Evolutionary conservation across 352 stramenopile species (phyloP), one percentile per base, ranked within the genome.

Genomic region (Phytophthora pseudosyringae): DNA sequence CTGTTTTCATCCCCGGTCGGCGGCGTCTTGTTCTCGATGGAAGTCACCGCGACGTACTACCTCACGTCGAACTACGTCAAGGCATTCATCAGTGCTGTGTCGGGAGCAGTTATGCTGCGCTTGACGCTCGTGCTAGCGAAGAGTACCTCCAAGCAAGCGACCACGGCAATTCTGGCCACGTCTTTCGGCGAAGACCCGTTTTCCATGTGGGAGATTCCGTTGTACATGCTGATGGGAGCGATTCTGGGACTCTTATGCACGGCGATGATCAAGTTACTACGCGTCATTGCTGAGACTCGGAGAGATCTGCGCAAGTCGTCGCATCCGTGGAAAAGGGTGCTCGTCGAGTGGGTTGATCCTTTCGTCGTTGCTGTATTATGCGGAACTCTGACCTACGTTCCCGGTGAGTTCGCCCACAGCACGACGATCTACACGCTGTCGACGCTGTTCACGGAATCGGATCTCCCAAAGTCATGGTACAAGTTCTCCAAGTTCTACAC

Each of bases 11-110:
- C 95, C 0, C 91, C 95, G 7, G 97, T 98, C 25, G 95, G 95
- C 15, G 95, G 94, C 10, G 96, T 98, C 12, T 74, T 98, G 18
- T 98, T 98, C 73, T 97, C 85, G 0, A 97, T 98, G 67, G 95
- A 98, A 54, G 93, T 98, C 26, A 95, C 88, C 0, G 78, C 86
- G 15, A 95, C 89, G 8, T 97, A 94, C 70, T 95, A 94, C 53
- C 72, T 95, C 59, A 92, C 93, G 60, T 93, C 83, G 51, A 96
- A 96, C 74, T 97, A 96, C 75, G 92, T 92, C 64, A 94, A 94
- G 69, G 85, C 83, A 3, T 97, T 97, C 63, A 86, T 97, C 52
- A 91, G 83, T 39, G 88, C 89, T 0, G 84, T 96, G 5, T 76
- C 84, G 0, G 89, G 82, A 12, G 73, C 89, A 2, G 33, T 96